Evolutionary conservation across 1,284 basidiomycete genomes (phyloP).

Genomic region (Moniliella sp.): DNA sequence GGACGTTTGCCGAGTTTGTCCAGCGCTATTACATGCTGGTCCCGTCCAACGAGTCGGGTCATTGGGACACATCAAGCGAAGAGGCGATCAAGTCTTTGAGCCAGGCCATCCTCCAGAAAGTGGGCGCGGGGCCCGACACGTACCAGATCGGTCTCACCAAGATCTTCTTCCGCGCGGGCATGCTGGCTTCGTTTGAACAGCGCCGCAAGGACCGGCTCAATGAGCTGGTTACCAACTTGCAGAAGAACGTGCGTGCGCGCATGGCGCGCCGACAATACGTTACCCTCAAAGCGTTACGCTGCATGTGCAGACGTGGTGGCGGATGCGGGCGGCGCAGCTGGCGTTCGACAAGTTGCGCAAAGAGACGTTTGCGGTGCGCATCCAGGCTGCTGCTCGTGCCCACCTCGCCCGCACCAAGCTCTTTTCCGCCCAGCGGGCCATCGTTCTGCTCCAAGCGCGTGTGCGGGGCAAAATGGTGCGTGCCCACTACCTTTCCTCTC

Average conservation of each 20-base stretch:
- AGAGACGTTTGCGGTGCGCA: conserved; percentile 38
- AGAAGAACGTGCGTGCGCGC: conserved; percentile 79
- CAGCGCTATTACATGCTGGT: conserved; percentile 96
- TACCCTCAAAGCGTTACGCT: conserved; percentile 53
- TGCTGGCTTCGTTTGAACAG: conserved; percentile 89
- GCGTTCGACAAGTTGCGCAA: conserved; percentile 52
- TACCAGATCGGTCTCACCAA: conserved; percentile 91
- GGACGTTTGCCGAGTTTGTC: conserved; percentile 98
- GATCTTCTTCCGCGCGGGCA: conserved; percentile 96
- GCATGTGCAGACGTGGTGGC: conserved; percentile 25
- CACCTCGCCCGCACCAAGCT: conserved; percentile 39
- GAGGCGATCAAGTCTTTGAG: conserved; percentile 54
- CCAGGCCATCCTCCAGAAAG: conserved; percentile 58
- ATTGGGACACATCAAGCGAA: conserved; percentile 43
- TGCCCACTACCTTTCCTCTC: conserved; percentile 44
- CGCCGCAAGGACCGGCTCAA: conserved; percentile 69
- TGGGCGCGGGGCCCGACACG: conserved; percentile 78
- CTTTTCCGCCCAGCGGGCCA: conserved; percentile 44
- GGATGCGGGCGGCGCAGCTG: not conserved
- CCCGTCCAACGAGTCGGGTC: conserved; percentile 52
- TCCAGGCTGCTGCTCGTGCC: not conserved
- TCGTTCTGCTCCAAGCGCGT: conserved; percentile 59
- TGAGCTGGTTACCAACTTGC: conserved; percentile 72
- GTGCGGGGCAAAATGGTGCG: conserved; percentile 62
- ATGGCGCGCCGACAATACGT: conserved; percentile 65